A percentile compares a stretch with the other conserved stretches of the same genome.
Evolutionary conservation across 192 early-diverging fungal genomes (phyloP).

Genomic region (Coemansia sp.): DNA sequence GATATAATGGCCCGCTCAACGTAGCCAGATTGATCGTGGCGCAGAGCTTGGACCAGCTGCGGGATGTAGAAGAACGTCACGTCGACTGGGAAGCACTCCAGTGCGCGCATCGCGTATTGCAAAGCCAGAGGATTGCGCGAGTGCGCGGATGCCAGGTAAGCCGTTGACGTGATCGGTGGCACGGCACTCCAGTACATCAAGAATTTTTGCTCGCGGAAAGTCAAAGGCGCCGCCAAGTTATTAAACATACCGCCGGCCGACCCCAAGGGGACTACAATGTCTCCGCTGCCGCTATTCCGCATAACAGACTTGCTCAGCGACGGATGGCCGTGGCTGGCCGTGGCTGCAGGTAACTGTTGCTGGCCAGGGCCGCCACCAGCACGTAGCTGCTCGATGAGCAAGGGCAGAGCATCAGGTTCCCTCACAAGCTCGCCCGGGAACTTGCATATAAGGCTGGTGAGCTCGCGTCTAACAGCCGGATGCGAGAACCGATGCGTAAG

Average conservation of each 20-base stretch:
- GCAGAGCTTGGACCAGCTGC: slow-evolving; percentile 95
- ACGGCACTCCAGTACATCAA: slow-evolving; percentile 90
- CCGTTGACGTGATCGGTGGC: slow-evolving; percentile 86
- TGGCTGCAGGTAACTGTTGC: neutral
- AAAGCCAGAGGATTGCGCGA: slow-evolving; percentile 85
- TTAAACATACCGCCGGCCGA: slow-evolving; percentile 37
- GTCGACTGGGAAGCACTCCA: slow-evolving; percentile 91
- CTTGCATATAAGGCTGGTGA: slow-evolving; percentile 65
- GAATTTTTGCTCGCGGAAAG: slow-evolving; percentile 61
- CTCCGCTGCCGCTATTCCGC: neutral
- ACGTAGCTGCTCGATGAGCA: slow-evolving; percentile 68
- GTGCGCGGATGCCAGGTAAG: slow-evolving; percentile 74
- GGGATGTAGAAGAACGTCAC: slow-evolving; percentile 99
- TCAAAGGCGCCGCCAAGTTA: slow-evolving; percentile 19
- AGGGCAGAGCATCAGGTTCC: slow-evolving; percentile 71
- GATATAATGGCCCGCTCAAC: slow-evolving; percentile 94
- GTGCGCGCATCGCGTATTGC: slow-evolving; percentile 91
- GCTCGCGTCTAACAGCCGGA: slow-evolving; percentile 66
- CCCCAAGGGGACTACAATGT: neutral
- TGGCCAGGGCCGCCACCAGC: neutral
- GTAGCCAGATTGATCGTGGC: slow-evolving; percentile 87
- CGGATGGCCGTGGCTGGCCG: neutral
- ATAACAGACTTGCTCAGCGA: neutral
- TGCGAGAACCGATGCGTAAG: slow-evolving; percentile 75
- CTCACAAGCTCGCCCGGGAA: slow-evolving; percentile 69